These are phyloP conservation scores for Epichloe glyceriae DNA, from an alignment of 2,329 filamentous ascomycete species.

Conservation along the genomic window DNA sequence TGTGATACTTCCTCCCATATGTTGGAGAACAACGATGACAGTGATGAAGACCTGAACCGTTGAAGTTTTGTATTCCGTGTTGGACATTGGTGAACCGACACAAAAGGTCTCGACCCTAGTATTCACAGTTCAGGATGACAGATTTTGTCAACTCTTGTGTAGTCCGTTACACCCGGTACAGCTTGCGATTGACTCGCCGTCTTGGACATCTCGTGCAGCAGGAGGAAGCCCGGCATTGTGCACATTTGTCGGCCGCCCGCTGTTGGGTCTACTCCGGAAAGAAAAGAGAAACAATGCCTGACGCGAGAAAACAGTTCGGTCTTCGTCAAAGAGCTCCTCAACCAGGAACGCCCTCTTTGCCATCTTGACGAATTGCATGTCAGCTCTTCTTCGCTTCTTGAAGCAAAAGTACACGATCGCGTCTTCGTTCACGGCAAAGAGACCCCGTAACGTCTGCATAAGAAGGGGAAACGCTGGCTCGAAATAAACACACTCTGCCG, in stretches of 20 bases:
- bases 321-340: slow-evolving; percentile 48
- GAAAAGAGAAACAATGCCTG: slow-evolving; percentile 49
- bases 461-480: slow-evolving; percentile 89
- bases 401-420: slow-evolving; percentile 72
- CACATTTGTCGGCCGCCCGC: not conserved
- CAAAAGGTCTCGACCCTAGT: not conserved
- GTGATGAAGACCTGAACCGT: not conserved
- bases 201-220: not conserved
- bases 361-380: slow-evolving; percentile 61
- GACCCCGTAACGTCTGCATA: slow-evolving; percentile 59
- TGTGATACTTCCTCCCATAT: not conserved
- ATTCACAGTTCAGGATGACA: not conserved
- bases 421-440: slow-evolving; percentile 59
- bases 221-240: not conserved
- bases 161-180: not conserved
- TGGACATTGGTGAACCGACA: not conserved
- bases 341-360: slow-evolving; percentile 54
- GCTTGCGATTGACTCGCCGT: not conserved
- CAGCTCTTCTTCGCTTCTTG: slow-evolving; percentile 78
- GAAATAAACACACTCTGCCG: slow-evolving; percentile 94
- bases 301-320: slow-evolving; percentile 42
- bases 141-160: not conserved
- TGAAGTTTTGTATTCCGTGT: not conserved
- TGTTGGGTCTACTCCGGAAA: slow-evolving; percentile 25
- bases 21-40: not conserved